Conservation (phyloP, 176 grass and related monocot species). For the Raddia guianensis region DNA sequence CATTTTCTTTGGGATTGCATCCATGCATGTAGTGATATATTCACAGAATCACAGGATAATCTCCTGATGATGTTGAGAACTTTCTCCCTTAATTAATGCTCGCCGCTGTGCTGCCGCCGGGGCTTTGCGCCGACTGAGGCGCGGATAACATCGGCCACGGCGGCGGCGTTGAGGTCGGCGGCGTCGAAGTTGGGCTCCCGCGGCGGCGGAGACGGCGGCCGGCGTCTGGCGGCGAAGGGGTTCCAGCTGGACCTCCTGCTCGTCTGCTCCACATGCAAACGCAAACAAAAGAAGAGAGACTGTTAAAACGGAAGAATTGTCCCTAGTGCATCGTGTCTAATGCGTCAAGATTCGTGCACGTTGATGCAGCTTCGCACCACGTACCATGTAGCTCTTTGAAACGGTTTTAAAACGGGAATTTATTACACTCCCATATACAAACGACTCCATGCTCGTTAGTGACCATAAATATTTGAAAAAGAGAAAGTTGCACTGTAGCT, state of each 20-base stretch:
- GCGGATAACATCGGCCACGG: not conserved
- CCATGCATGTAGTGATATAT: not conserved
- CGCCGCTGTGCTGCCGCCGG: conserved; percentile 18
- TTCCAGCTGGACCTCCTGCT: conserved; percentile 19
- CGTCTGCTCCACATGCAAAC: conserved; percentile 43
- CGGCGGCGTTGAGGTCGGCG: conserved; percentile 1
- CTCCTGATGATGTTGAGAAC: not conserved
- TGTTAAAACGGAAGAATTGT: conserved; percentile 11
- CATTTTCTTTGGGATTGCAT: not conserved
- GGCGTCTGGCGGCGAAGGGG: conserved; percentile 38
- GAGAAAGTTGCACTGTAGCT: too few relatives aligned
- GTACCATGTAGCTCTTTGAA: too few relatives aligned
- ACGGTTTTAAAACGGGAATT: too few relatives aligned
- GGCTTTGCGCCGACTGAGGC: conserved; percentile 18
- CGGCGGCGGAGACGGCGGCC: not conserved
- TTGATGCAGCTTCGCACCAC: not conserved
- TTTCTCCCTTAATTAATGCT: not conserved
- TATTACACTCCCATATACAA: too few relatives aligned
- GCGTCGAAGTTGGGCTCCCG: conserved; percentile 9
- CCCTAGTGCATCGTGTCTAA: not conserved
- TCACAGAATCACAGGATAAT: not conserved
- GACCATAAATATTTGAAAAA: too few relatives aligned
- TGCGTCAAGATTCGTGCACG: conserved; percentile 30
- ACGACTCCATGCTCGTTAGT: too few relatives aligned
- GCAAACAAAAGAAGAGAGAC: not conserved